Evolutionary conservation across 176 grass and related monocot genomes (phyloP).

Genomic region (Tuctoria greenei): DNA sequence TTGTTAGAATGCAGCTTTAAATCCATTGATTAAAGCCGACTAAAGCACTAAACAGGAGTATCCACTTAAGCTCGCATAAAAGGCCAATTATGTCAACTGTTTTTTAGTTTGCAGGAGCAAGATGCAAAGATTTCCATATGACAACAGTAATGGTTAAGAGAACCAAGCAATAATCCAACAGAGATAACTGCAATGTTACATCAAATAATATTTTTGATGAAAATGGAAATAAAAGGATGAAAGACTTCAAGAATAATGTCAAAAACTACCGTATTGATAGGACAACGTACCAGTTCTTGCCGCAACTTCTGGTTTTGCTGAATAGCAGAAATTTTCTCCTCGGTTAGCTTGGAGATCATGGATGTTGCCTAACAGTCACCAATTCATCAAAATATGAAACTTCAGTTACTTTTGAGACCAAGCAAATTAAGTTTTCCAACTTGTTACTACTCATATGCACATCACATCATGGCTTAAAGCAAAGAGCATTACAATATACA

Average conservation of each 20-base stretch:
- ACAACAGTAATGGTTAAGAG: conserved; percentile 8
- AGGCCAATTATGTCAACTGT: neutral
- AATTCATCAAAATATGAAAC: conserved; percentile 23
- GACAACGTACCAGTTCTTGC: conserved; percentile 78
- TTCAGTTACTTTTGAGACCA: neutral
- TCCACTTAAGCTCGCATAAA: conserved; percentile 2
- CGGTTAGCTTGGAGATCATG: conserved; percentile 70
- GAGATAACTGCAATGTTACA: neutral
- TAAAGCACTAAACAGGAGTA: neutral
- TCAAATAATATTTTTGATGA: neutral
- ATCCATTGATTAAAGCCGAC: conserved; percentile 4
- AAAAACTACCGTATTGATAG: neutral
- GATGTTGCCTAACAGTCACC: conserved; percentile 46
- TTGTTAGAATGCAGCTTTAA: neutral
- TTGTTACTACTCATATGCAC: neutral
- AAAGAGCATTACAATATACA: conserved; percentile 17
- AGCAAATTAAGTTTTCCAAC: neutral
- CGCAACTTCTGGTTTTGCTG: conserved; percentile 91
- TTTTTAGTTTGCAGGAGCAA: conserved; percentile 1
- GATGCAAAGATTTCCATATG: neutral
- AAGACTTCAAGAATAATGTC: neutral
- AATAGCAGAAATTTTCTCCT: conserved; percentile 77
- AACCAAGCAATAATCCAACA: neutral
- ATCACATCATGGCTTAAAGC: neutral
- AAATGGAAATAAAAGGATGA: neutral